Percentiles rank a stretch among this genome's conserved stretches.
phyloP scores from a whole-genome alignment of 2,329 filamentous ascomycete species.

The Achaetomium macrosporum region DNA sequence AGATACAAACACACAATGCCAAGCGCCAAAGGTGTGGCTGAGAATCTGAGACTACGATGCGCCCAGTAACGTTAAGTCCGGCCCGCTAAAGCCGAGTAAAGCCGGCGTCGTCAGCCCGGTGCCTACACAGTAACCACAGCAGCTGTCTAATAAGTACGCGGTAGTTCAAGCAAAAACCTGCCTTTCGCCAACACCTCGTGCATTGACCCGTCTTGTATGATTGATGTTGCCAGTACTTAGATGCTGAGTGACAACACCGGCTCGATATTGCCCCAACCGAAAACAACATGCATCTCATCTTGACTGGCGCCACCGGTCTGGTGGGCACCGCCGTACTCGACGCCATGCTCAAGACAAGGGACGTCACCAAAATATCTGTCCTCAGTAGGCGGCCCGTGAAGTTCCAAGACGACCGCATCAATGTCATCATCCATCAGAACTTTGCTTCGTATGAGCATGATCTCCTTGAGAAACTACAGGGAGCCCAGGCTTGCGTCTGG shows the following conservation, averaged over 20 bases:
- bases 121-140: background rate
- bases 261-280: background rate
- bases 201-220: too few species aligned
- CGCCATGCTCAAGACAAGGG: conserved; percentile 51
- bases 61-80: background rate
- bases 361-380: conserved; percentile 61
- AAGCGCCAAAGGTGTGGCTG: too few species aligned
- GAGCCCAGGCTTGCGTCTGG: conserved; percentile 67
- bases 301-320: conserved; percentile 64
- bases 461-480: conserved; percentile 54
- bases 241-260: background rate
- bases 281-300: conserved; percentile 53
- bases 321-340: conserved; percentile 57
- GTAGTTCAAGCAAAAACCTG: too few species aligned
- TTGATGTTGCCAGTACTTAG: too few species aligned
- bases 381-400: conserved; percentile 59
- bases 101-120: background rate
- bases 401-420: conserved; percentile 55
- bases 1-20: too few species aligned
- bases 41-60: too few species aligned
- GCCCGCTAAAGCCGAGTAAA: background rate
- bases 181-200: too few species aligned
- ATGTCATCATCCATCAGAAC: conserved; percentile 63
- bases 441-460: conserved; percentile 54
- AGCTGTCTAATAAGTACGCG: background rate